A percentile compares a stretch with the other conserved stretches of the same genome.
phyloP scores from a whole-genome alignment of 768 basidiomycete genomes.

The Mycena epipterygia region DNA sequence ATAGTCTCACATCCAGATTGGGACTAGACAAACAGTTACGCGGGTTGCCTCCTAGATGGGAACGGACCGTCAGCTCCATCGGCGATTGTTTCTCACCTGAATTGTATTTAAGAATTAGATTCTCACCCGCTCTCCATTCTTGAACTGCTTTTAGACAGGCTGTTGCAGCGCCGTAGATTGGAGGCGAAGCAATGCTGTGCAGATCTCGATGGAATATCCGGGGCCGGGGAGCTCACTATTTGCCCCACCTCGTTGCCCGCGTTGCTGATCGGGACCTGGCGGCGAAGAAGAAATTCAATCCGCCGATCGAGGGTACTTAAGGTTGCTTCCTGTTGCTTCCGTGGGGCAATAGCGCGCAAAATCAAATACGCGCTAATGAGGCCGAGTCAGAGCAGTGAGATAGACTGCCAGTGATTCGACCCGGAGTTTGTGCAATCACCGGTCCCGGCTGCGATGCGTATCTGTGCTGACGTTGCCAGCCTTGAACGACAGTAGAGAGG shows the following conservation, averaged over 20 bases:
- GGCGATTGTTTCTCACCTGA: neutral
- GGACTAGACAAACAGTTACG: slow-evolving; percentile 11
- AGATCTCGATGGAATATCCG: neutral
- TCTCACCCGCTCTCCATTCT: neutral
- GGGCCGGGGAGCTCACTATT: neutral
- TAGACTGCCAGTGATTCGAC: neutral
- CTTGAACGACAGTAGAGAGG: no score
- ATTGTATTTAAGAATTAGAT: neutral
- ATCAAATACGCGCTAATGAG: neutral
- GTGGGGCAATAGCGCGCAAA: neutral
- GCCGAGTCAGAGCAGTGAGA: no score
- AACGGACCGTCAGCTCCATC: neutral
- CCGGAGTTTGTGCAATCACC: slow-evolving; percentile 11
- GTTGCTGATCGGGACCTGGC: no score
- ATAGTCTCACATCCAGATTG: slow-evolving; percentile 17
- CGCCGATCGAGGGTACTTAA: neutral
- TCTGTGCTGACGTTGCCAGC: neutral
- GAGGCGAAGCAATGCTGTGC: slow-evolving; percentile 1
- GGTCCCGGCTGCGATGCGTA: neutral
- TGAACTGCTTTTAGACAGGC: neutral
- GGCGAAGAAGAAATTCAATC: no score
- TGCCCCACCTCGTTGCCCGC: no score
- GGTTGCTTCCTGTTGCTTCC: neutral
- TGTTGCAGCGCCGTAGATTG: neutral
- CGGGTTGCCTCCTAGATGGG: neutral